These are phyloP conservation scores for Paramecium sonneborni DNA, from an alignment of 73 alveolate genomes.

Conservation along the genomic window DNA sequence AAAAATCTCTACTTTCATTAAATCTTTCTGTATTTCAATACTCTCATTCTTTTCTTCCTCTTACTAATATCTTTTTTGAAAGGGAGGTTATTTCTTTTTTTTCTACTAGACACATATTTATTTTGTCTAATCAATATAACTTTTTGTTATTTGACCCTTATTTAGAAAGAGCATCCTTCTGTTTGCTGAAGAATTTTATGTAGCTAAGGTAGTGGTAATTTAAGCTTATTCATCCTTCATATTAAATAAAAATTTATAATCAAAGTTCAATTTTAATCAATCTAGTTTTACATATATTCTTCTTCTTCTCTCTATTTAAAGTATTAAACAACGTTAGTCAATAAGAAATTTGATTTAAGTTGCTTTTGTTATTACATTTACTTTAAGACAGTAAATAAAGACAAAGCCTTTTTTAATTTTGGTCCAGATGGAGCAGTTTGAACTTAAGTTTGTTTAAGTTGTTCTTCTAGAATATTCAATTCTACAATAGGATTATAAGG, in stretches of 20 bases:
- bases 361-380: not conserved
- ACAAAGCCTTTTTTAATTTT: not conserved
- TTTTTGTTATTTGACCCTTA: not conserved
- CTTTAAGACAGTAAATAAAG: not conserved
- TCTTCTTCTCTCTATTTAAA: not conserved
- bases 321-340: not conserved
- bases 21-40: not conserved
- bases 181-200: not conserved
- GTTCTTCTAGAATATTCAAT: not conserved
- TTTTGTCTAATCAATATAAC: not conserved
- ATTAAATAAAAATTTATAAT: not conserved
- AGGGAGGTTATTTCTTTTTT: not conserved
- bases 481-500: conserved; percentile 27
- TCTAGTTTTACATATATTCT: not conserved
- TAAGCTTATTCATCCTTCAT: not conserved
- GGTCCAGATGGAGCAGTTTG: not conserved
- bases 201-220: not conserved
- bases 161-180: not conserved
- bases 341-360: not conserved
- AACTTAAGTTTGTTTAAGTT: not conserved
- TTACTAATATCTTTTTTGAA: not conserved
- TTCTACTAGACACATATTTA: not conserved
- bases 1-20: not conserved
- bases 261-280: not conserved
- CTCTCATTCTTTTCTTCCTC: not conserved